Conservation (phyloP, 2,329 filamentous ascomycete species). For the Curvularia hawaiiensis region DNA sequence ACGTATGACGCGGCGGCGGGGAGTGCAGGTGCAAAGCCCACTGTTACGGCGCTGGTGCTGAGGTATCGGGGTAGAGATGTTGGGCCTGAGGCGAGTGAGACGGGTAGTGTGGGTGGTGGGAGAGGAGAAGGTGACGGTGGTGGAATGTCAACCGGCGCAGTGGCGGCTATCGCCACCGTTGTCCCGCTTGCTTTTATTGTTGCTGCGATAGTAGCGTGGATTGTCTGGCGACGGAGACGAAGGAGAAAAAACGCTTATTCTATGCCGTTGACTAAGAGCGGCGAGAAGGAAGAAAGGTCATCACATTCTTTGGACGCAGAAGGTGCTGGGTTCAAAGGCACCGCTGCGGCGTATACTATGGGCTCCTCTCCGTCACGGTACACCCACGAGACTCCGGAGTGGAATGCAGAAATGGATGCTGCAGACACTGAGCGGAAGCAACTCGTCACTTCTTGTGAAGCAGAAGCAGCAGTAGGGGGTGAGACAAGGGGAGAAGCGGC, state of each 20-base stretch:
- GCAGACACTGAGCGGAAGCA: slow-evolving; percentile 19
- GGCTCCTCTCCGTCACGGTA: not conserved
- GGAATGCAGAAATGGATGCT: slow-evolving; percentile 32
- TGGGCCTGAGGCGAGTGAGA: slow-evolving; percentile 1
- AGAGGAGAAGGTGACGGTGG: slow-evolving; percentile 25
- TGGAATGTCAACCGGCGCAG: slow-evolving; percentile 54
- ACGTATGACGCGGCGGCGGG: slow-evolving; percentile 19
- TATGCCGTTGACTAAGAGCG: slow-evolving; percentile 4
- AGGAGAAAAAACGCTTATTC: slow-evolving; percentile 16
- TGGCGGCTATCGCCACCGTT: slow-evolving; percentile 87
- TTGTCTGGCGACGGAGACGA: slow-evolving; percentile 21
- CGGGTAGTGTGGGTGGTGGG: not conserved
- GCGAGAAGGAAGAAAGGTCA: slow-evolving; percentile 7
- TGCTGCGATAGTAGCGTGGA: slow-evolving; percentile 17
- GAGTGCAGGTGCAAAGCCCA: slow-evolving; percentile 18
- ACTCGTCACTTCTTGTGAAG: slow-evolving; percentile 1
- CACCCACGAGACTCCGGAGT: slow-evolving; percentile 26
- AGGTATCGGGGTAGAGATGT: slow-evolving; percentile 22
- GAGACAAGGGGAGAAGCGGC: not conserved
- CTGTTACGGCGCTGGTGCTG: slow-evolving; percentile 23
- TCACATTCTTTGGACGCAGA: not conserved
- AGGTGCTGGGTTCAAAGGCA: not conserved
- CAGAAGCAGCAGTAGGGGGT: not conserved
- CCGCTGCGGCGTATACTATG: not conserved
- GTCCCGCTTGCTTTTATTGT: slow-evolving; percentile 83